phyloP scores from a whole-genome alignment of 1,284 basidiomycete species.

The Cutaneotrichosporon sp. region DNA sequence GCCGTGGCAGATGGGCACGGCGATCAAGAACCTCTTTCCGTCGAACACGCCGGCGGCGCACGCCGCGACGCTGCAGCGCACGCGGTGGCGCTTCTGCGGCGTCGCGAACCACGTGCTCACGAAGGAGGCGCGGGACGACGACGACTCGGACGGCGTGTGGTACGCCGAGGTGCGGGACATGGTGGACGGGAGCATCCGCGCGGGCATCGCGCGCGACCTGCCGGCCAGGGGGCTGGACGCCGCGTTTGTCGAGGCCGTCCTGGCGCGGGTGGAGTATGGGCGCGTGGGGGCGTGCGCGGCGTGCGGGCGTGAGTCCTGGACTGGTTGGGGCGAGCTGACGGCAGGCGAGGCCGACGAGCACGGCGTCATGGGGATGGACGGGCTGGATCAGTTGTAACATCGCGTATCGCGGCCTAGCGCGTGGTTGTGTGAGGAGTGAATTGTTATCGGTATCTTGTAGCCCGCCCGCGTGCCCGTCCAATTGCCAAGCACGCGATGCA shows the following conservation, averaged over 20 bases:
- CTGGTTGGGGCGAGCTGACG: background rate
- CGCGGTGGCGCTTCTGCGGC: slow-evolving; percentile 26
- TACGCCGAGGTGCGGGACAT: slow-evolving; percentile 26
- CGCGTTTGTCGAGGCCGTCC: slow-evolving; percentile 21
- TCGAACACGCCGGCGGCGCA: slow-evolving; percentile 28
- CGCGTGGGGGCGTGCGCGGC: slow-evolving; percentile 5
- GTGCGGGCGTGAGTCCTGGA: slow-evolving; percentile 10
- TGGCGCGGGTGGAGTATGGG: slow-evolving; percentile 4
- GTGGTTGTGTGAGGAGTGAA: background rate
- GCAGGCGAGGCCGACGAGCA: slow-evolving; percentile 8
- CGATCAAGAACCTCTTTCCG: slow-evolving; percentile 38
- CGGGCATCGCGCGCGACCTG: slow-evolving; percentile 29
- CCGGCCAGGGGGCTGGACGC: slow-evolving; percentile 30
- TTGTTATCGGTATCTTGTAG: background rate
- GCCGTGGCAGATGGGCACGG: slow-evolving; percentile 38
- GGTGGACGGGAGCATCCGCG: slow-evolving; percentile 23
- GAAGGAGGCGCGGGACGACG: slow-evolving; percentile 29
- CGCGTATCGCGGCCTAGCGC: too few species aligned
- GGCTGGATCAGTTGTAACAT: background rate
- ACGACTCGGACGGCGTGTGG: slow-evolving; percentile 34
- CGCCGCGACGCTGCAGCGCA: slow-evolving; percentile 8
- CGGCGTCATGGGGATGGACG: slow-evolving; percentile 9
- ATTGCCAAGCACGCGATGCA: too few species aligned
- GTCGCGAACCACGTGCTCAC: slow-evolving; percentile 29
- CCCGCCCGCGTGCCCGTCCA: too few species aligned